Conservation (phyloP, 176 grass and related monocot species). For the Lolium multiflorum region DNA sequence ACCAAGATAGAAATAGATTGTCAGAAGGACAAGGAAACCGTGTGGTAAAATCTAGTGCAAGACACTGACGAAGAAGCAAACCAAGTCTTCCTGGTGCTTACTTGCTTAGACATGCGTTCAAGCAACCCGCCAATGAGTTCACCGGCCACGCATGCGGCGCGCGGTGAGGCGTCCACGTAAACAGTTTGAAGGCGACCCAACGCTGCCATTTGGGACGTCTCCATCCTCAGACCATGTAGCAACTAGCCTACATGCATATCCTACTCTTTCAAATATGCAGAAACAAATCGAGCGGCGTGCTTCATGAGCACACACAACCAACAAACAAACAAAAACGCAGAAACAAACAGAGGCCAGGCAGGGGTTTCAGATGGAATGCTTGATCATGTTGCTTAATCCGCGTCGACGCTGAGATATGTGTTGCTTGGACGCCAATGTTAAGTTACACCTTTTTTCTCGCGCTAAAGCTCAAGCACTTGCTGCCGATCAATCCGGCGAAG, state of each 20-base stretch:
- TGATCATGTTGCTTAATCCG: too few species aligned
- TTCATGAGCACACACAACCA: too few species aligned
- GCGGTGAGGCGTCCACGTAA: slow-evolving; percentile 49
- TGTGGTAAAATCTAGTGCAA: neutral
- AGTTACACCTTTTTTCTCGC: too few species aligned
- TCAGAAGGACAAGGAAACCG: neutral
- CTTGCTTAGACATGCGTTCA: slow-evolving; percentile 36
- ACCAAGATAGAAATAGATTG: neutral
- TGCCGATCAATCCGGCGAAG: too few species aligned
- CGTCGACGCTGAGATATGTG: too few species aligned
- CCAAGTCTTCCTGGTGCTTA: neutral
- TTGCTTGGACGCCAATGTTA: too few species aligned
- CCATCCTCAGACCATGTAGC: neutral
- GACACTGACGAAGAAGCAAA: neutral
- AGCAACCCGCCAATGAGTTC: slow-evolving; percentile 16
- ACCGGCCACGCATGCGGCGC: neutral
- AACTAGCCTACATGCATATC: neutral
- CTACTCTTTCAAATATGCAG: too few species aligned
- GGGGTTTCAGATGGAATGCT: too few species aligned
- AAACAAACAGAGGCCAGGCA: too few species aligned
- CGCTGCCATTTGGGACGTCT: slow-evolving; percentile 22
- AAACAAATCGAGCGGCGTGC: too few species aligned
- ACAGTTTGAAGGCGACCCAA: neutral
- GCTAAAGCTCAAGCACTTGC: too few species aligned
- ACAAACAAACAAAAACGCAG: too few species aligned